Evolutionary conservation across 768 basidiomycete species (phyloP), one percentile per base, ranked within the genome.

Genomic region (Russula foetens): DNA sequence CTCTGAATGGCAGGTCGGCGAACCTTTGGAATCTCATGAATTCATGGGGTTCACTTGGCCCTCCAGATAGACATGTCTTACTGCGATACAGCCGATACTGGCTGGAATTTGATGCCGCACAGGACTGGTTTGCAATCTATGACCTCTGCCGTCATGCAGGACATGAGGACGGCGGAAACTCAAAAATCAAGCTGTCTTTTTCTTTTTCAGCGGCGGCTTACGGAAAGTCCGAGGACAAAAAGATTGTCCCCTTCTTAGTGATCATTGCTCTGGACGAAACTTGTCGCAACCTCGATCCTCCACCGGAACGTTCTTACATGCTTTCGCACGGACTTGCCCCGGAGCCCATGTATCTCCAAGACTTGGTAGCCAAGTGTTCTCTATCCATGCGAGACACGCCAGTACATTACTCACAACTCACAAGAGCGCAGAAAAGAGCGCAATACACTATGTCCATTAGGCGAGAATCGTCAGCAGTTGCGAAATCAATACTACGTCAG

Each of bases 71-170:
- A 3, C 14, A 7, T 2, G 9, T 50, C 1, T 29, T 53, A 1
- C n/a, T 50, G 24, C 11, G 21, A 31, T 60, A 60, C 41, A 56
- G 53, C 45, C 47, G 29, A 23, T 51, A 60, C 24, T 60, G 59
- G 59, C 59, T 60, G 6, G 17, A 60, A 8, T 50, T 50, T 6
- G 41, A 60, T 38, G 59, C 8, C 8, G 9, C 17, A 15, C 48
- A 19, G 14, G 59, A 60, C 50, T 60, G 59, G 59, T 14, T 60
- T 4, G 24, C 7, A 11, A 51, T 60, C 5, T 60, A 60, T 17
- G 8, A 56, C 8, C 48, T 60, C 53, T 60, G 54, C 41, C 48
- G 41, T 9, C 24, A 11, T 4, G 53, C 41, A 4, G 9, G n/a
- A 21, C 4, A 19, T 9, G 24, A 5, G 33, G 39, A 26, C 39